Conservation (phyloP, 1,284 basidiomycete genomes). For the Trichosporon ovoides region DNA sequence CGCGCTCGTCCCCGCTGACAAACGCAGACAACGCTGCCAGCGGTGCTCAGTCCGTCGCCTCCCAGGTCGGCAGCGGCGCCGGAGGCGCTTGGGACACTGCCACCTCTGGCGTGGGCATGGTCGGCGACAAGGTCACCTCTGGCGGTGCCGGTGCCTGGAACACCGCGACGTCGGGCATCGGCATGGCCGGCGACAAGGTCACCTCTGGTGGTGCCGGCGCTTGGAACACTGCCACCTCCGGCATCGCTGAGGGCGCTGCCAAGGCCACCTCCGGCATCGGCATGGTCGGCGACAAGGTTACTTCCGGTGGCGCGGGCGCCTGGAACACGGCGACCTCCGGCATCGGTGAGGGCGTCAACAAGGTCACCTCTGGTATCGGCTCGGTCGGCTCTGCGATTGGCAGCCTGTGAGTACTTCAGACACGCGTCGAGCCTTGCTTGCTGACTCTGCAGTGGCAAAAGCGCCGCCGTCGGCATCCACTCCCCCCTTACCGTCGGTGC, state of each 20-base stretch:
- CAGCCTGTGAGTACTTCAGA: background rate
- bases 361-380: constrained; percentile 13
- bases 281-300: constrained; percentile 9
- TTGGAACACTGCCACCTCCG: constrained; percentile 1
- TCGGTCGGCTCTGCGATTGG: background rate
- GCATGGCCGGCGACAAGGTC: constrained; percentile 9
- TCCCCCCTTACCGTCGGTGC: constrained; percentile 8
- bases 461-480: constrained; percentile 2
- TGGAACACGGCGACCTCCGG: constrained; percentile 12
- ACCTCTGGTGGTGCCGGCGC: constrained; percentile 13
- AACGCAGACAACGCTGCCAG: background rate
- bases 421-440: background rate
- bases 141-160: constrained; percentile 13
- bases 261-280: constrained; percentile 10
- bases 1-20: background rate
- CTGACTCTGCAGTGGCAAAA: background rate
- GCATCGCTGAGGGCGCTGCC: background rate
- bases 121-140: constrained; percentile 13
- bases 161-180: constrained; percentile 14
- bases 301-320: constrained; percentile 15
- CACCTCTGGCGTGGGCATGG: constrained; percentile 11
- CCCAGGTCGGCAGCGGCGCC: constrained; percentile 3
- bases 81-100: constrained; percentile 1
- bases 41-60: background rate
- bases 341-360: constrained; percentile 13